Evolutionary conservation across 805 yeast species (phyloP), one percentile per base, ranked within the genome.

Genomic region (Ogataea henricii): DNA sequence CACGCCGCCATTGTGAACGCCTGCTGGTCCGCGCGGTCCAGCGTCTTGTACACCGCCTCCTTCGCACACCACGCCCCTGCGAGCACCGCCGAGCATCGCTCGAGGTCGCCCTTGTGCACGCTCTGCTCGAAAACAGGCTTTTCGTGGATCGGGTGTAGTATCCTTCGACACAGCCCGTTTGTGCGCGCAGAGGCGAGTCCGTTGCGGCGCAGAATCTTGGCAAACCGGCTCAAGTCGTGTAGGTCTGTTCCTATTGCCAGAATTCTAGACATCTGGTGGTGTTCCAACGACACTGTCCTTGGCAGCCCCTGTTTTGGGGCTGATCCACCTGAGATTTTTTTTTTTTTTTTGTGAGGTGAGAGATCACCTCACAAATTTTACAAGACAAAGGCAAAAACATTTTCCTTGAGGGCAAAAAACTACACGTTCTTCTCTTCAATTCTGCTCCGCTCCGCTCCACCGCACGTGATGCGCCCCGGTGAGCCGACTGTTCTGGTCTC

Each of bases 41-140:
- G 62, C 0, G 83, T 72, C 62, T 87, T 87, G 62, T 70, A 87
- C 7, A 85, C 58, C 1, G 94, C 91, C 57, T 87, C 95, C 54
- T 87, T 87, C 7, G 78, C 68, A 8, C 89, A 83, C 95, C 95
- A 87, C 16, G 77, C 55, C 2, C 81, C 79, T 1, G 88, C 78
- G 16, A 86, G 62, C 3, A 70, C 59, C 29, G 60, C 60, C 7
- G 69, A 62, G 34, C 70, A 61, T 7, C 57, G 52, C 1, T 55
- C 59, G 1, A 58, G 10, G n/a, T 69, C 61, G 6, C 59, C 46
- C 6, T 48, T 23, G 2, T 40, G 16, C 4, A 33, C 7, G 9
- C 40, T 42, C 18, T 52, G 25, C 3, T 52, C 42, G 44, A 76
- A 75, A 3, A 45, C 48, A 2, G 75, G 75, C 67, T 59, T 52